Base-by-base conservation (phyloP, 148 eudicot species). In the Diospyros kaki region DNA sequence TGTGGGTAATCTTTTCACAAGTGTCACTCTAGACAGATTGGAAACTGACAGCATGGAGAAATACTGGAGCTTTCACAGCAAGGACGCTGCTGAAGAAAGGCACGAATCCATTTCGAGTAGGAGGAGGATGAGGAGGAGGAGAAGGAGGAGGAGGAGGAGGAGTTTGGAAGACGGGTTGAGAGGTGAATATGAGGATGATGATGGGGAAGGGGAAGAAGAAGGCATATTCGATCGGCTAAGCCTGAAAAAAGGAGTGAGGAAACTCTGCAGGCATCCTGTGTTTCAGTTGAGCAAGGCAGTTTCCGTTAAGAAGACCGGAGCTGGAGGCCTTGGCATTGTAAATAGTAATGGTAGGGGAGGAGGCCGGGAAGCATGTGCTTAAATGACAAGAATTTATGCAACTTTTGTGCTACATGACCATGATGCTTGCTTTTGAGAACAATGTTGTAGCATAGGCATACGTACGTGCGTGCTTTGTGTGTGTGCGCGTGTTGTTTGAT, bases 201-300 rank as follows among this genome's bases (percentile, higher is more conserved):
- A 48, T 28, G 74, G 28, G 28, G 28, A 28, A 28, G 28, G 28
- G 54, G 89, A 79, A 73, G 82, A 7, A 0, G 95, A 87, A 73
- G 87, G 91, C 67, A 84, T 86, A 81, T 64, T 93, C 39, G 83
- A 85, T 15, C 68, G 80, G 79, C 76, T 89, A 50, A 84, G 81
- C 68, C 70, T 89, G 59, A 85, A 85, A 75, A 86, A 84, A 68
- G 90, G 95, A 39, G 87, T 89, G 75, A 84, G 81, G 79, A 93
- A 82, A 78, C 85, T 93, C 15, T 75, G 89, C 76, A 81, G 85
- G 75, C 92, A 91, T 74, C 89, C 98, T 15, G 91, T 91, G 28
- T 89, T 91, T 66, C 94, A 89, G 81, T 64, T 87, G 77, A 91
- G 82, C 77, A 89, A 82, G 88, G 67, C 79, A 7, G 83, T 28